A percentile compares a stretch with the other conserved stretches of the same genome.
These are phyloP conservation scores for Clonostachys byssicola DNA, from an alignment of 2,329 filamentous ascomycete genomes.

Conservation along the genomic window DNA sequence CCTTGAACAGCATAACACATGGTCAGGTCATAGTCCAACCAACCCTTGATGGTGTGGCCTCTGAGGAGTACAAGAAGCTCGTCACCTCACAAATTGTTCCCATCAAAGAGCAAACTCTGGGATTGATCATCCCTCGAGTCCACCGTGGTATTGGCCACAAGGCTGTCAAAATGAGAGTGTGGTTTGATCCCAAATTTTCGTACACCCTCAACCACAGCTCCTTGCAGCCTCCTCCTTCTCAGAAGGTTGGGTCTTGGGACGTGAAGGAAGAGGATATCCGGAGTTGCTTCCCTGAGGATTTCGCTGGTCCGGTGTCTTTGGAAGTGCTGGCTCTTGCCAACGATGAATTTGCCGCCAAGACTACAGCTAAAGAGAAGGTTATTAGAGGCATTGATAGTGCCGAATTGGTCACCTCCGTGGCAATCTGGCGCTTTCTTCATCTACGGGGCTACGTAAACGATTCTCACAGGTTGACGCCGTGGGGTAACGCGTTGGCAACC, in stretches of 20 bases:
- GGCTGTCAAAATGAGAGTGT: constrained; percentile 72
- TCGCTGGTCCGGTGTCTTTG: constrained; percentile 38
- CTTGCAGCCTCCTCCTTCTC: constrained; percentile 40
- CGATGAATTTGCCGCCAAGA: constrained; percentile 64
- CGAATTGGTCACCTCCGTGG: constrained; percentile 68
- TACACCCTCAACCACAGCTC: constrained; percentile 62
- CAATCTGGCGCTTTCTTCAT: constrained; percentile 85
- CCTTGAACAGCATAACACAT: constrained; percentile 79
- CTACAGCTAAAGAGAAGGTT: constrained; percentile 54
- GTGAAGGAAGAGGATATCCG: constrained; percentile 57
- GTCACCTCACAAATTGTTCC: constrained; percentile 71
- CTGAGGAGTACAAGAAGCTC: constrained; percentile 75
- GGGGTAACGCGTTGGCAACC: constrained; percentile 75
- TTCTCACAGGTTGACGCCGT: constrained; percentile 73
- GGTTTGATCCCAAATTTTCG: constrained; percentile 72
- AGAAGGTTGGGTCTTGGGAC: constrained; percentile 61
- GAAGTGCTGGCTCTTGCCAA: constrained; percentile 67
- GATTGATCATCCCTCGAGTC: constrained; percentile 73
- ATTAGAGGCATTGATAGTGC: constrained; percentile 58
- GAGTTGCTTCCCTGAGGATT: constrained; percentile 37
- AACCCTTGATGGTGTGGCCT: constrained; percentile 80
- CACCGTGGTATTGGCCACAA: constrained; percentile 82
- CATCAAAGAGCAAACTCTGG: constrained; percentile 71
- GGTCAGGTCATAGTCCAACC: constrained; percentile 74
- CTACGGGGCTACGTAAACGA: constrained; percentile 80